Percentiles rank a stretch among this genome's conserved stretches.
Conservation (phyloP, 2,329 filamentous ascomycete genomes). For the Aspergillus chevalieri region DNA sequence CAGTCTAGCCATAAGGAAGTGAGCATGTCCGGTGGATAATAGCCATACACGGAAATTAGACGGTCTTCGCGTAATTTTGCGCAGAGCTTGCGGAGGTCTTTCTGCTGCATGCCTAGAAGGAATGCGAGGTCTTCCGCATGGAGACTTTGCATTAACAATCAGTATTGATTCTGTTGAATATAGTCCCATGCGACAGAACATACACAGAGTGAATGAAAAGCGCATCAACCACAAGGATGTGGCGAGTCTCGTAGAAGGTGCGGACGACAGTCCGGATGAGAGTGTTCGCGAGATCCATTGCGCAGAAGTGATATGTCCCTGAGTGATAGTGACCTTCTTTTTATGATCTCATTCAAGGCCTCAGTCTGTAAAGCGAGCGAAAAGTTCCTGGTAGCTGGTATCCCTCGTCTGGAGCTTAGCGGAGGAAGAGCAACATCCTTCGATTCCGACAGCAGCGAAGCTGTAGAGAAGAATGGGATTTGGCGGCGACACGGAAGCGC, state of each 20-base stretch:
- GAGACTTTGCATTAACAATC: constrained; percentile 45
- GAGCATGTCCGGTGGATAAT: constrained; percentile 3
- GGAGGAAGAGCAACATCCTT: constrained; percentile 4
- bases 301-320: background rate
- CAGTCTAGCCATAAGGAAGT: constrained; percentile 7
- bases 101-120: constrained; percentile 81
- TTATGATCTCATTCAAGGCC: too few species aligned
- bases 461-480: background rate
- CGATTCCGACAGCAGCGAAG: background rate
- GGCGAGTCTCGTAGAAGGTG: constrained; percentile 79
- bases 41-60: constrained; percentile 68
- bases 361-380: background rate
- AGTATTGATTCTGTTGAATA: background rate
- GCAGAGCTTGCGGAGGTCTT: constrained; percentile 85
- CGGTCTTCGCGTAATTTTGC: constrained; percentile 80
- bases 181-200: constrained; percentile 20
- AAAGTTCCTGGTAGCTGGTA: background rate
- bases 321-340: background rate
- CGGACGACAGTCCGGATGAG: constrained; percentile 81
- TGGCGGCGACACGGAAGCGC: background rate
- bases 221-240: constrained; percentile 76
- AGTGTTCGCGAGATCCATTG: constrained; percentile 64
- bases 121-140: constrained; percentile 83
- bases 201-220: constrained; percentile 67
- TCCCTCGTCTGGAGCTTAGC: background rate